Base-by-base conservation (phyloP, 2,329 filamentous ascomycete genomes). In the Sarocladium kiliense region DNA sequence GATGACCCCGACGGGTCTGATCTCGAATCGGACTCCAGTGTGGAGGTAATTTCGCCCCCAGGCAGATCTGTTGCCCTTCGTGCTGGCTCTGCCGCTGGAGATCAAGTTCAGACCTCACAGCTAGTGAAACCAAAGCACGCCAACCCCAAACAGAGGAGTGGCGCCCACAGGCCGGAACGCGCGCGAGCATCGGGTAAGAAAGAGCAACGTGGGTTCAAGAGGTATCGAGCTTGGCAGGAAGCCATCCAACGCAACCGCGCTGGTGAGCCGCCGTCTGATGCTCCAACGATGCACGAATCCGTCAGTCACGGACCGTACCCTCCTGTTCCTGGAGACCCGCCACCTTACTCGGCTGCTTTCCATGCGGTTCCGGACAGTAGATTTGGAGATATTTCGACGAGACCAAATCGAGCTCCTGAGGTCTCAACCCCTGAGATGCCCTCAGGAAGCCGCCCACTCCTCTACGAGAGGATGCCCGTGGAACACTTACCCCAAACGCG, bases 151-250 rank as follows among this genome's bases (percentile, higher is more conserved):
- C 54, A 49, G 32, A 59, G 30, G 6, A 37, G 3, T 18, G 32
- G 12, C n/a, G 32, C 34, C 3, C 36, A 3, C 6, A 26, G 7
- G 11, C 34, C 18, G 5, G n/a, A 12, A 16, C 32, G 37, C 32
- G 36, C 32, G 55, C 56, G 47, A 11, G 58, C 59, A 30, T 49
- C 61, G 23, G 64, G 65, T 19, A 69, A 67, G 58, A 74, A 66
- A 58, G 66, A 68, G 26, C 73, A 75, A 49, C 68, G 74, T 32
- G 76, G 75, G 2, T 78, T 79, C 57, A 72, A 73, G 59, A 68
- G 76, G 58, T 78, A 78, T 54, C 68, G 73, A 57, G 75, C 71
- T n/a, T 73, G 71, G 71, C 67, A 71, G 56, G 68, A 71, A 41
- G 71, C 71, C 19, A 63, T 73, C 36, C 62, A 65, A 50, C 68